Conservation (phyloP, 2,329 filamentous ascomycete genomes). For the Talaromyces islandicus region DNA sequence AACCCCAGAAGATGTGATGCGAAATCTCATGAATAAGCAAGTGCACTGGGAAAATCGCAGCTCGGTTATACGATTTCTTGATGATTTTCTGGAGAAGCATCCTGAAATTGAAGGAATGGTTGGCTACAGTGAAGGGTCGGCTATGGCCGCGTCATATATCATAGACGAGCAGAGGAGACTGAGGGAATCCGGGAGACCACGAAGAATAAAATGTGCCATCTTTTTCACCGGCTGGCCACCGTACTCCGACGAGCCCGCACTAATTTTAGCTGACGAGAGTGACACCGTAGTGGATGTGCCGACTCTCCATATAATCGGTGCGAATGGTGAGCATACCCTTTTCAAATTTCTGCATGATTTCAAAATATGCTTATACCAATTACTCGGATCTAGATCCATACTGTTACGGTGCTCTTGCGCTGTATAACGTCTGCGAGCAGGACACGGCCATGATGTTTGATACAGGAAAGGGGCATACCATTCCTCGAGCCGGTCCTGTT, state of each 20-base stretch:
- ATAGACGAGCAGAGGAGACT: slow-evolving; percentile 45
- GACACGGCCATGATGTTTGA: slow-evolving; percentile 58
- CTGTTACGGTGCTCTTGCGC: slow-evolving; percentile 53
- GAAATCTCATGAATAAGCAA: slow-evolving; percentile 11
- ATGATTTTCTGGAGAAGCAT: slow-evolving; percentile 40
- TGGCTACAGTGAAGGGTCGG: slow-evolving; percentile 57
- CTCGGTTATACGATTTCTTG: slow-evolving; percentile 25
- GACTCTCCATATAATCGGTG: slow-evolving; percentile 36
- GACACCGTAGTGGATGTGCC: slow-evolving; percentile 38
- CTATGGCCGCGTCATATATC: slow-evolving; percentile 48
- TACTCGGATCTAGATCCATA: slow-evolving; percentile 48
- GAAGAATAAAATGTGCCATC: slow-evolving; percentile 40
- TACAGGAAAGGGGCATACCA: slow-evolving; percentile 59
- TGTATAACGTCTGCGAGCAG: slow-evolving; percentile 57
- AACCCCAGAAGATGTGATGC: slow-evolving; percentile 12
- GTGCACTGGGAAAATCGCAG: slow-evolving; percentile 16
- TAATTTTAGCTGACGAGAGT: slow-evolving; percentile 36
- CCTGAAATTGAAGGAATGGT: slow-evolving; percentile 47
- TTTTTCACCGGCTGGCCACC: slow-evolving; percentile 47
- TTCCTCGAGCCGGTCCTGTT: slow-evolving; percentile 39
- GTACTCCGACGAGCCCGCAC: slow-evolving; percentile 23
- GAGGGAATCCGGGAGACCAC: slow-evolving; percentile 28
- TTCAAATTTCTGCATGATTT: not conserved
- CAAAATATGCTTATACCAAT: not conserved
- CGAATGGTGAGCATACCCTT: slow-evolving; percentile 8